Conservation (phyloP, 2,329 filamentous ascomycete genomes). For the Hypoxylon sp. region DNA sequence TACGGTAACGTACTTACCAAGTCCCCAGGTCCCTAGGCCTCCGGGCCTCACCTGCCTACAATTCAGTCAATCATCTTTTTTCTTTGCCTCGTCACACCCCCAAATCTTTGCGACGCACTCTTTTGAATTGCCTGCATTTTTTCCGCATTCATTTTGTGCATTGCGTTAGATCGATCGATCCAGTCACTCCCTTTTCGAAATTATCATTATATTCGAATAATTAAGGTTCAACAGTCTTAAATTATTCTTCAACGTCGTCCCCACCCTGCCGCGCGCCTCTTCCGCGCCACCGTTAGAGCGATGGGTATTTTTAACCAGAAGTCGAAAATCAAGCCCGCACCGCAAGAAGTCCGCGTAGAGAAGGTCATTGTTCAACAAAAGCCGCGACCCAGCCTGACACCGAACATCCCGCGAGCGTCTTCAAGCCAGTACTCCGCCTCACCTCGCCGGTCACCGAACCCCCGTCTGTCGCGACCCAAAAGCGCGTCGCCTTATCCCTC, state of each 20-base stretch:
- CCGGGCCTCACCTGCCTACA: constrained; percentile 20
- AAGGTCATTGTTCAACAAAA: constrained; percentile 61
- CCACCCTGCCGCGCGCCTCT: constrained; percentile 13
- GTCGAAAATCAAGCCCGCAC: constrained; percentile 65
- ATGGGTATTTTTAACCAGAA: constrained; percentile 61
- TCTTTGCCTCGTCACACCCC: constrained; percentile 32
- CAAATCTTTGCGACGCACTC: constrained; percentile 15
- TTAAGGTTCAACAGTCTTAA: not conserved
- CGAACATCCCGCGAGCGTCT: constrained; percentile 43
- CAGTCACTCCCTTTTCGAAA: constrained; percentile 4
- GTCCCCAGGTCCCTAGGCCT: not conserved
- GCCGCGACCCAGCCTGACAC: constrained; percentile 45
- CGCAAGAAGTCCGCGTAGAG: constrained; percentile 66
- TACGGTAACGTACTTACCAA: constrained; percentile 9
- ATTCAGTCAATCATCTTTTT: constrained; percentile 27
- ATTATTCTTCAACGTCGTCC: constrained; percentile 10
- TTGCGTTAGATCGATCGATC: constrained; percentile 17
- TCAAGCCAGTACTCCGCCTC: constrained; percentile 49
- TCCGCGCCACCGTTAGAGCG: constrained; percentile 27
- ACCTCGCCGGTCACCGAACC: constrained; percentile 59
- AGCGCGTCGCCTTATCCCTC: constrained; percentile 58
- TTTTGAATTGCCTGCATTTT: constrained; percentile 7
- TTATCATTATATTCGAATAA: not conserved
- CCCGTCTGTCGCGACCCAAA: constrained; percentile 53
- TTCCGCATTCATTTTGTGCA: constrained; percentile 25